Conservation (phyloP, 2,329 filamentous ascomycete genomes). For the Westerdykella ornata region DNA sequence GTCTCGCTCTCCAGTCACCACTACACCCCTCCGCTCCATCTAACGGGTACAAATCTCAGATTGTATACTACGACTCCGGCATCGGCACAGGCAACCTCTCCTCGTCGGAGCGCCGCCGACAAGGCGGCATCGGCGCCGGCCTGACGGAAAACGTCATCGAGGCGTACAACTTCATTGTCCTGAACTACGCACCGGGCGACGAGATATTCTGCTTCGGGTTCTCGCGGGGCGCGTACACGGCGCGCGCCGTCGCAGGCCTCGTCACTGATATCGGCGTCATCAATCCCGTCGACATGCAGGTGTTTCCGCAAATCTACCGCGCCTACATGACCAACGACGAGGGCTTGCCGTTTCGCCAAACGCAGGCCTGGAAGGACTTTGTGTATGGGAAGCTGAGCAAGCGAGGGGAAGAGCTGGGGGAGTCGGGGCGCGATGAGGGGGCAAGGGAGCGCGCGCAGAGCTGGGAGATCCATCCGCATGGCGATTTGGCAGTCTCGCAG, state of each 20-base stretch:
- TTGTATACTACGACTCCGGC: conserved; percentile 35
- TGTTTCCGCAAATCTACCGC: conserved; percentile 41
- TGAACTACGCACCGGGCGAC: conserved; percentile 46
- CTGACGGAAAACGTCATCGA: conserved; percentile 45
- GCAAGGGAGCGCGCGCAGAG: conserved; percentile 18
- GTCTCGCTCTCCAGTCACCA: neutral
- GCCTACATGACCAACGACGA: conserved; percentile 29
- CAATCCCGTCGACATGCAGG: conserved; percentile 39
- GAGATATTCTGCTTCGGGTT: conserved; percentile 46
- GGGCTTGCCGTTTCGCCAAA: conserved; percentile 20
- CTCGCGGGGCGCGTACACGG: conserved; percentile 44
- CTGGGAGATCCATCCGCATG: conserved; percentile 34
- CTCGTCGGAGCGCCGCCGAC: conserved; percentile 18
- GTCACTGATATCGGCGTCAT: conserved; percentile 44
- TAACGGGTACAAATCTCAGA: neutral
- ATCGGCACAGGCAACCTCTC: conserved; percentile 30
- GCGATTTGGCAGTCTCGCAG: conserved; percentile 13
- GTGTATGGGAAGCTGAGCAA: conserved; percentile 31
- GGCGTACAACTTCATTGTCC: conserved; percentile 46
- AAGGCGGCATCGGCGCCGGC: conserved; percentile 41
- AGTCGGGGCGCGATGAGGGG: conserved; percentile 34
- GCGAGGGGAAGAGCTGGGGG: conserved; percentile 11
- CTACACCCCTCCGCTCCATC: neutral
- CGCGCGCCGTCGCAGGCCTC: conserved; percentile 38
- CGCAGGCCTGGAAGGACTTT: conserved; percentile 25